Percentiles rank a stretch among this genome's conserved stretches.
phyloP scores from a whole-genome alignment of 495 filamentous ascomycete species.

The Pyrenula aspistea region DNA sequence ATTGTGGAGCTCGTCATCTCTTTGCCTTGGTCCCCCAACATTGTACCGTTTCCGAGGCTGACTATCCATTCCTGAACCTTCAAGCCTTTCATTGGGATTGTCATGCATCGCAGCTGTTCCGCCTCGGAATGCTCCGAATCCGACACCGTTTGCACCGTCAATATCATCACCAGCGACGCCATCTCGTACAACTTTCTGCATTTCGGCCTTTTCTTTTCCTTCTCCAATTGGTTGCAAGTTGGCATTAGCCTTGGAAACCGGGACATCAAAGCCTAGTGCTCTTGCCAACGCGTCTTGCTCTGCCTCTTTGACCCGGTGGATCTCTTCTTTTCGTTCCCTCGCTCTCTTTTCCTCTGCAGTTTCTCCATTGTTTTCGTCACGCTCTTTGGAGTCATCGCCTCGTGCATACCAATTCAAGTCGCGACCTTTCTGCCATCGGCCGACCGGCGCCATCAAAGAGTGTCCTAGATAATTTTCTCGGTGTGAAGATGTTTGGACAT shows the following conservation, averaged over 20 bases:
- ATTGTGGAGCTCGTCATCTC: slow-evolving; percentile 3
- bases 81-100: slow-evolving; percentile 11
- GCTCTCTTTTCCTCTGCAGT: slow-evolving; percentile 47
- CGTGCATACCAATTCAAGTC: slow-evolving; percentile 88
- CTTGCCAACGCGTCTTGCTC: slow-evolving; percentile 81
- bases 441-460: slow-evolving; percentile 87
- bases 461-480: slow-evolving; percentile 98
- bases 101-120: background rate
- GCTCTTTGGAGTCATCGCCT: slow-evolving; percentile 25
- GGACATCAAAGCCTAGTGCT: slow-evolving; percentile 69
- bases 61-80: slow-evolving; percentile 6
- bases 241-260: slow-evolving; percentile 31
- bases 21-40: slow-evolving; percentile 4
- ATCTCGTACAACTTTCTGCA: slow-evolving; percentile 17
- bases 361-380: slow-evolving; percentile 9
- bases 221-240: slow-evolving; percentile 27
- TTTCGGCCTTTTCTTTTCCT: slow-evolving; percentile 9
- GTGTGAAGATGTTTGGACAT: slow-evolving; percentile 74
- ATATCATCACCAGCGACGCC: slow-evolving; percentile 20
- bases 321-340: slow-evolving; percentile 65
- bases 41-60: background rate
- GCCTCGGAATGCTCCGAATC: slow-evolving; percentile 8
- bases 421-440: slow-evolving; percentile 85
- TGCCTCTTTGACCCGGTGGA: slow-evolving; percentile 73
- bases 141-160: slow-evolving; percentile 11